Conservation (phyloP, 345 rosid species). For the Heritiera littoralis region DNA sequence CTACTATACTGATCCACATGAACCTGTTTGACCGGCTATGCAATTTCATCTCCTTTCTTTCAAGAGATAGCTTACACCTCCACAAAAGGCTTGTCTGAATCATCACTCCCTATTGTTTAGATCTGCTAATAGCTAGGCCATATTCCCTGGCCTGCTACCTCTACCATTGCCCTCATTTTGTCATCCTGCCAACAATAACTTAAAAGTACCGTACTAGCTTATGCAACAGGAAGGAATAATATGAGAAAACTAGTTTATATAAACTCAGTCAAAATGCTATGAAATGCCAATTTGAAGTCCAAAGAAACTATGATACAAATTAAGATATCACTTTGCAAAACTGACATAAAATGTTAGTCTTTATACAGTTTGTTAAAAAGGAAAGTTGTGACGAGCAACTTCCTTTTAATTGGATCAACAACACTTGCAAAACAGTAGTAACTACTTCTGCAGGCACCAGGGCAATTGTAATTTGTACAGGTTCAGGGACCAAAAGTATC, state of each 20-base stretch:
- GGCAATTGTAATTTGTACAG: background rate
- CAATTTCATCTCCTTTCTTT: slow-evolving; percentile 34
- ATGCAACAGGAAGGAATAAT: background rate
- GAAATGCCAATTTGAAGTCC: background rate
- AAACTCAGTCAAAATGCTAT: background rate
- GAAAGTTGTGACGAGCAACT: background rate
- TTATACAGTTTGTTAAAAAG: background rate
- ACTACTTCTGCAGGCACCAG: background rate
- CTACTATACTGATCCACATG: background rate
- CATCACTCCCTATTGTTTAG: background rate
- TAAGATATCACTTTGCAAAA: background rate
- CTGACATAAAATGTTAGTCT: background rate
- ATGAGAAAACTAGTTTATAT: background rate
- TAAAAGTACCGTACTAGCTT: background rate
- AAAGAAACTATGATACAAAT: background rate
- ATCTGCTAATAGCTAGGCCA: background rate
- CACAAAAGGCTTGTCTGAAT: background rate
- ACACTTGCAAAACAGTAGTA: background rate
- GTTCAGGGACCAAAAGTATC: background rate
- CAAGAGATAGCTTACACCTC: slow-evolving; percentile 65
- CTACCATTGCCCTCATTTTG: background rate
- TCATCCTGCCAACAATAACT: background rate
- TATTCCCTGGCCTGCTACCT: background rate
- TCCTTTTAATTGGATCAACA: background rate
- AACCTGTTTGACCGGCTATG: background rate